A percentile compares a stretch with the other conserved stretches of the same genome.
Evolutionary conservation across 768 basidiomycete genomes (phyloP).

Genomic region (Paxillus involutus): DNA sequence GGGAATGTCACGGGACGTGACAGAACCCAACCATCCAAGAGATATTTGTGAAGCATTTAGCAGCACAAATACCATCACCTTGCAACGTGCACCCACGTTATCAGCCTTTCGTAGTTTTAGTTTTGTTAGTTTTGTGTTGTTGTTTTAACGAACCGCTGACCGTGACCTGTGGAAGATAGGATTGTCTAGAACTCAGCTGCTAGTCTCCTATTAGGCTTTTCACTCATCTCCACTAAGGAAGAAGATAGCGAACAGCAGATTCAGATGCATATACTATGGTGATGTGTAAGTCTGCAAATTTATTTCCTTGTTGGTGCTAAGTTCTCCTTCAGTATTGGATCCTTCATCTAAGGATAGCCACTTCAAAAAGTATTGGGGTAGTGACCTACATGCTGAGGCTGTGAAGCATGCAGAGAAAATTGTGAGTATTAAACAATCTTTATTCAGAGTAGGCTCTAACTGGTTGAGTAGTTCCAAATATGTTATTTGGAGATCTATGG

Average conservation of each 20-base stretch:
- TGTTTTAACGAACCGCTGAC: too few relatives aligned
- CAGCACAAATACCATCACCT: too few relatives aligned
- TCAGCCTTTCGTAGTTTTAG: too few relatives aligned
- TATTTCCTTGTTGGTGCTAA: neutral
- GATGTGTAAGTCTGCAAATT: slow-evolving; percentile 27
- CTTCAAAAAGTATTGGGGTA: slow-evolving; percentile 9
- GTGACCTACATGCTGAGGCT: slow-evolving; percentile 13
- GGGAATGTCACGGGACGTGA: too few relatives aligned
- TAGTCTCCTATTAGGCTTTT: too few relatives aligned
- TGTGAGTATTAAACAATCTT: slow-evolving; percentile 5
- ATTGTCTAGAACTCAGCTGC: too few relatives aligned
- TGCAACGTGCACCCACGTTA: too few relatives aligned
- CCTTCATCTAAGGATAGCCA: slow-evolving; percentile 21
- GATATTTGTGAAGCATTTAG: too few relatives aligned
- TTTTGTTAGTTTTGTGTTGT: too few relatives aligned
- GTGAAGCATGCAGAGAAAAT: slow-evolving; percentile 14
- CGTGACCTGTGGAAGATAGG: too few relatives aligned
- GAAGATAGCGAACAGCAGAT: slow-evolving; percentile 30
- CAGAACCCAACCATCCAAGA: too few relatives aligned
- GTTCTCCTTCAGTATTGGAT: slow-evolving; percentile 21
- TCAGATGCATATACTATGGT: slow-evolving; percentile 32
- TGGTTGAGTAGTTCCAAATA: slow-evolving; percentile 11
- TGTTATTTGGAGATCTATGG: neutral
- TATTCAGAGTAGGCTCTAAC: neutral
- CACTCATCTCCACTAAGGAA: too few relatives aligned